Evolutionary conservation across 257 asterid species (phyloP).

Genomic region (Primulina tabacum): DNA sequence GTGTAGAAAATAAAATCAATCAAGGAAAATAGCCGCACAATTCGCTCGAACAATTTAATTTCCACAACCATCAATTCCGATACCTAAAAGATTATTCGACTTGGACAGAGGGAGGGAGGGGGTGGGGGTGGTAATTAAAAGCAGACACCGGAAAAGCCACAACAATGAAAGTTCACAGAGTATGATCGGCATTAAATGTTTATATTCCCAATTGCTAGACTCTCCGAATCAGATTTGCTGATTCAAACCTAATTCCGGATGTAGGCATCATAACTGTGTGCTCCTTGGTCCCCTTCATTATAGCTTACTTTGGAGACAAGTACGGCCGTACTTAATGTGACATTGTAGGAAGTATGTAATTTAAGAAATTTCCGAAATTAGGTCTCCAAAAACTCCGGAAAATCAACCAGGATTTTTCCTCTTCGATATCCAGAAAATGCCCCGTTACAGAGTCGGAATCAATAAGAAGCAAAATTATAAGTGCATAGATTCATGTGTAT

Average conservation of each 20-base stretch:
- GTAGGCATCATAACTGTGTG: too few relatives aligned
- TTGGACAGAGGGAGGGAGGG: too few relatives aligned
- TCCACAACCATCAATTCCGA: background rate
- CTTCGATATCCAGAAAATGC: slow-evolving; percentile 12
- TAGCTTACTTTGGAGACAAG: too few relatives aligned
- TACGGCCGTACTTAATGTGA: too few relatives aligned
- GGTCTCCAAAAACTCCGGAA: slow-evolving; percentile 5
- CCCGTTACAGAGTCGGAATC: background rate
- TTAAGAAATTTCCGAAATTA: background rate
- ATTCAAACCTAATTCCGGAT: too few relatives aligned
- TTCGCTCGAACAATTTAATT: background rate
- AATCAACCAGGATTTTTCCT: background rate
- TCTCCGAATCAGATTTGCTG: background rate
- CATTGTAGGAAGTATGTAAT: too few relatives aligned
- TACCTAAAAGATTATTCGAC: background rate
- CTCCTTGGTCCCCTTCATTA: too few relatives aligned
- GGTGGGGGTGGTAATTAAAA: background rate
- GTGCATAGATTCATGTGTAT: background rate
- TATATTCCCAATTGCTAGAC: background rate
- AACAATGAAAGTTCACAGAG: slow-evolving; percentile 14
- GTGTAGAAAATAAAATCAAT: slow-evolving; percentile 6
- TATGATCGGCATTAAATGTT: slow-evolving; percentile 8
- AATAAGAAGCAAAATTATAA: background rate
- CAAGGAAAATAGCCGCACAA: background rate
- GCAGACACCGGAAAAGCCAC: slow-evolving; percentile 1